phyloP scores from a whole-genome alignment of 192 early-diverging fungal species.

The Mortierella alpina region DNA sequence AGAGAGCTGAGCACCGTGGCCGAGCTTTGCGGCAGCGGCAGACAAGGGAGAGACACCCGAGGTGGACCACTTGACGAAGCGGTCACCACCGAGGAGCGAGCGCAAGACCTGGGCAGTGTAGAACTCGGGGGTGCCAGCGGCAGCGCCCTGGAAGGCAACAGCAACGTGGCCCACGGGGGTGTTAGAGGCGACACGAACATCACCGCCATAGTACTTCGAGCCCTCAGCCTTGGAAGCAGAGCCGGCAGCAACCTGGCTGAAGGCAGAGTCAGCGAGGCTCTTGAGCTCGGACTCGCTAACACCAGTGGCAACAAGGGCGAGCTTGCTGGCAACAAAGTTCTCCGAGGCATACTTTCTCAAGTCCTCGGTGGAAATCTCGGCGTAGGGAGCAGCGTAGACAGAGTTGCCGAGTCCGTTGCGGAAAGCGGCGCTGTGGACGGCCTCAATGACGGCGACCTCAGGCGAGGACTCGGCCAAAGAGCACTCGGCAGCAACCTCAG shows the following conservation, averaged over 20 bases:
- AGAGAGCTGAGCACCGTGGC: conserved; percentile 64
- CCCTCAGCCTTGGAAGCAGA: conserved; percentile 42
- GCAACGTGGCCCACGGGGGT: conserved; percentile 72
- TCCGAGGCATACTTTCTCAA: conserved; percentile 79
- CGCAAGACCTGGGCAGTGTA: conserved; percentile 73
- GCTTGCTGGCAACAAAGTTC: conserved; percentile 76
- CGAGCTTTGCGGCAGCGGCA: conserved; percentile 66
- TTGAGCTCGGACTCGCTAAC: conserved; percentile 79
- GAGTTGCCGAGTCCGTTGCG: conserved; percentile 95
- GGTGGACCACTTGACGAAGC: conserved; percentile 70
- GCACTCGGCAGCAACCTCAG: conserved; percentile 73
- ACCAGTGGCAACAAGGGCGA: conserved; percentile 89
- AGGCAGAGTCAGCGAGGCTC: conserved; percentile 70
- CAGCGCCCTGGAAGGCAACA: conserved; percentile 84
- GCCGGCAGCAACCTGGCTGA: conserved; percentile 61
- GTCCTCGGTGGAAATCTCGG: conserved; percentile 70
- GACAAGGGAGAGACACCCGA: conserved; percentile 72
- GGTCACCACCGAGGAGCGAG: conserved; percentile 69
- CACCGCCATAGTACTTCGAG: conserved; percentile 87
- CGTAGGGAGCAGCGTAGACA: conserved; percentile 80
- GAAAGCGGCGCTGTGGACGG: conserved; percentile 92
- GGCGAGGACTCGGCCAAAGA: conserved; percentile 71
- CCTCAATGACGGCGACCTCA: conserved; percentile 76
- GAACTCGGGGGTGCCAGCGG: conserved; percentile 67
- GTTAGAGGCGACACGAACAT: conserved; percentile 78